These are phyloP conservation scores for Aspergillus ruber DNA, from an alignment of 2,329 filamentous ascomycete genomes.

Conservation along the genomic window DNA sequence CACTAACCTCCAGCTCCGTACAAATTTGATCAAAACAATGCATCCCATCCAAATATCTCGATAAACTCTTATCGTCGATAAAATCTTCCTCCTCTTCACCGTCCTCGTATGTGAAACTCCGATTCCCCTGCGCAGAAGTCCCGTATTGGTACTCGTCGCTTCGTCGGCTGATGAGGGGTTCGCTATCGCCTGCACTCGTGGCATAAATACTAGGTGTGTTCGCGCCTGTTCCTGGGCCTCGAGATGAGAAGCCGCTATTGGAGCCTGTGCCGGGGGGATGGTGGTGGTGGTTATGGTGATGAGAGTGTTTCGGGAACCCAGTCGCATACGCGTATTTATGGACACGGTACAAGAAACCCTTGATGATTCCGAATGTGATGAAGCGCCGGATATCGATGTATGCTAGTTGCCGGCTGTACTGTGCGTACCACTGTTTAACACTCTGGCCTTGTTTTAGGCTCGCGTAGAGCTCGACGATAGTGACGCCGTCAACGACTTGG, in stretches of 20 bases:
- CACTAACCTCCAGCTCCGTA: conserved; percentile 44
- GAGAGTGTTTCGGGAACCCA: conserved; percentile 23
- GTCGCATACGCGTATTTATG: conserved; percentile 74
- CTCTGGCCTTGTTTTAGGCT: conserved; percentile 75
- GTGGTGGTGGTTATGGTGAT: conserved; percentile 11
- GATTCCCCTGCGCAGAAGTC: conserved; percentile 21
- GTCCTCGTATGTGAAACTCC: conserved; percentile 8
- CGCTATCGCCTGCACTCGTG: conserved; percentile 16
- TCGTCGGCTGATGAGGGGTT: conserved; percentile 6
- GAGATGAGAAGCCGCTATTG: conserved; percentile 21
- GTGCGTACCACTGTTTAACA: conserved; percentile 79
- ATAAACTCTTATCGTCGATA: conserved; percentile 32
- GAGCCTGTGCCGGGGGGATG: conserved; percentile 6
- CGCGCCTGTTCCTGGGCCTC: conserved; percentile 22
- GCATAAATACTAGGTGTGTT: conserved; percentile 19
- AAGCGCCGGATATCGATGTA: conserved; percentile 84
- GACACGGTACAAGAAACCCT: conserved; percentile 85
- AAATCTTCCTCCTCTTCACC: conserved; percentile 26
- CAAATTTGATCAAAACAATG: conserved; percentile 48
- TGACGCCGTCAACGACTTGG: conserved; percentile 36
- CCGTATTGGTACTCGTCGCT: conserved; percentile 15
- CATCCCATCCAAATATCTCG: conserved; percentile 41
- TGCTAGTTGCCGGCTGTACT: conserved; percentile 64
- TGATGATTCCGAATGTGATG: conserved; percentile 93
- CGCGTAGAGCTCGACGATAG: conserved; percentile 74